Evolutionary conservation across 257 asterid species (phyloP).

Genomic region (Jaltomata sinuosa): DNA sequence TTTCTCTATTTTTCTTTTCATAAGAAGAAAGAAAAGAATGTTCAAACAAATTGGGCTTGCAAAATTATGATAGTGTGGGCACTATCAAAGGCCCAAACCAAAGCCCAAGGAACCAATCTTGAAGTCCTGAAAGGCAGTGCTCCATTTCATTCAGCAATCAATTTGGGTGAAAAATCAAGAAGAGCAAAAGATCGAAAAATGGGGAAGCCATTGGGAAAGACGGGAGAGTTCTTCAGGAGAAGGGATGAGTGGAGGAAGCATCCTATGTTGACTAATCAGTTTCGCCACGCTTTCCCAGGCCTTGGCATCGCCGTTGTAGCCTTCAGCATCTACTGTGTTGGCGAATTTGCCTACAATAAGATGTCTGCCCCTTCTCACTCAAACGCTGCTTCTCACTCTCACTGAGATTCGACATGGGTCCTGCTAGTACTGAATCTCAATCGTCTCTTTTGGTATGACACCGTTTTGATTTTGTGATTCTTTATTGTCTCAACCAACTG

Average conservation of each 20-base stretch:
- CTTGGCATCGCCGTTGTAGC: constrained; percentile 85
- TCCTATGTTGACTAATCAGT: constrained; percentile 75
- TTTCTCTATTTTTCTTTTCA: no score
- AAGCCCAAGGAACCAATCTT: background rate
- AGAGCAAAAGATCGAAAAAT: background rate
- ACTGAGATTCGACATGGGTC: constrained; percentile 1
- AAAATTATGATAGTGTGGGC: background rate
- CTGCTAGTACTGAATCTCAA: background rate
- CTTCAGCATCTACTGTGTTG: constrained; percentile 60
- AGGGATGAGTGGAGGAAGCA: constrained; percentile 96
- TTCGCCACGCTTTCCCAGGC: constrained; percentile 94
- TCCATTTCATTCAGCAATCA: background rate
- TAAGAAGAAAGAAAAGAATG: no score
- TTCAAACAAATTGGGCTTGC: background rate
- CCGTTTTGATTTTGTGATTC: background rate
- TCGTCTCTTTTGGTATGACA: background rate
- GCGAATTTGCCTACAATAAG: constrained; percentile 24
- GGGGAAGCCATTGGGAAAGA: constrained; percentile 52
- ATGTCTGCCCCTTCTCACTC: constrained; percentile 63
- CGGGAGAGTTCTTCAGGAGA: constrained; percentile 91
- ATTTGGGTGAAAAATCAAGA: background rate
- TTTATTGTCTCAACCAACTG: background rate
- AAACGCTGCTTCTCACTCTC: constrained; percentile 51
- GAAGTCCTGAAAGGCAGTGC: background rate
- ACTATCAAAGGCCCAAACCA: background rate